Percentiles rank a stretch among this genome's conserved stretches.
phyloP scores from a whole-genome alignment of 2,329 filamentous ascomycete species.

The Fusarium stilboides region DNA sequence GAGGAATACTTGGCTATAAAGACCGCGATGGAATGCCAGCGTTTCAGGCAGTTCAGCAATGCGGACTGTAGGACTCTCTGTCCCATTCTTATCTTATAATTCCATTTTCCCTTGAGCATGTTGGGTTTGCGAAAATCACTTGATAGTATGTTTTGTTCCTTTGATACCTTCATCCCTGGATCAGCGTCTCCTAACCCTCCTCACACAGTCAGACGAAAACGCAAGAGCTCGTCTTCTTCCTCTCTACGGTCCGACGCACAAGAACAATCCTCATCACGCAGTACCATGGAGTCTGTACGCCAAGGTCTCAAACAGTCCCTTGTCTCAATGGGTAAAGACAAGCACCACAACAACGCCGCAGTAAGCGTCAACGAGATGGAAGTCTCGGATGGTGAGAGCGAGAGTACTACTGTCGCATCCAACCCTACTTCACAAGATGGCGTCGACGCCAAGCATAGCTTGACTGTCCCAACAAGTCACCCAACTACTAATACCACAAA shows the following conservation, averaged over 20 bases:
- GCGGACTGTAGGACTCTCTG: background rate
- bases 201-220: constrained; percentile 38
- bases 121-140: constrained; percentile 43
- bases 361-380: constrained; percentile 20
- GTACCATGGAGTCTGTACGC: constrained; percentile 35
- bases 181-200: background rate
- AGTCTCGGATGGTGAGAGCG: constrained; percentile 32
- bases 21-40: too few species aligned
- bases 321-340: constrained; percentile 26
- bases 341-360: constrained; percentile 4
- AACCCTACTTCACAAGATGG: constrained; percentile 20
- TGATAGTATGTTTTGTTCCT: constrained; percentile 21
- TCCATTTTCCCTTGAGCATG: constrained; percentile 29
- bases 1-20: constrained; percentile 13
- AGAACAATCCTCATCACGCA: constrained; percentile 22
- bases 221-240: constrained; percentile 38
- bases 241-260: constrained; percentile 29
- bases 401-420: constrained; percentile 32
- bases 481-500: background rate
- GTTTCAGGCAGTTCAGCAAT: too few species aligned
- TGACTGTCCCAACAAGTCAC: background rate
- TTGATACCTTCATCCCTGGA: too few species aligned
- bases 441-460: constrained; percentile 6
- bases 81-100: background rate
- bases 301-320: constrained; percentile 33